Evolutionary conservation across 768 basidiomycete genomes (phyloP), one percentile per base, ranked within the genome.

Genomic region (Rhizopogon rudus): DNA sequence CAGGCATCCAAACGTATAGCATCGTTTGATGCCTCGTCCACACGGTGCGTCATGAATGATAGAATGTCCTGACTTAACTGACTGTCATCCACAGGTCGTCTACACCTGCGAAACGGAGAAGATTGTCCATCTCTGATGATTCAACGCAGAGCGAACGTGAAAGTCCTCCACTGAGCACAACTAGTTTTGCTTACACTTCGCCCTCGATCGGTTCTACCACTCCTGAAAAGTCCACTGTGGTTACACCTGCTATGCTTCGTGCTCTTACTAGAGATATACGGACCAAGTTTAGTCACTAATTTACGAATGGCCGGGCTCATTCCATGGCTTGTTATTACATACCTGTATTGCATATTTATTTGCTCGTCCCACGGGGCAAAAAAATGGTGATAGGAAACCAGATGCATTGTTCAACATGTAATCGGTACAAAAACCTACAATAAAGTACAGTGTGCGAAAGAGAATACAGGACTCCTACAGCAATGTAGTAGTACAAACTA

Each of bases 241-340:
- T 87, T 37, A 87, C 85, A 2, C 71, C 82, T 25, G 81, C 82
- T 14, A 88, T 88, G 86, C 65, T 88, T 48, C 81, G 83, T 37
- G 65, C 67, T 5, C 29, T 70, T 50, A 65, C 68, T 43, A 67
- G 57, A 37, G 63, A 71, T 41, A 58, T 70, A 42, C 66, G 69
- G 33, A 51, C 63, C 52, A 70, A 65, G 61, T 70, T 70, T 63
- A 63, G 70, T 16, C 13, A 37, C 13, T 37, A 37, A 20, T 20
- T 51, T 35, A 9, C 35, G 22, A 3, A 49, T 49, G 35, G 37
- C 5, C 9, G 14, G n/a, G 1, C 25, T 16, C 22, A 25, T 25
- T 25, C 28, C n/a, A 29, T 44, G 6, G 28, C 6, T n/a, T n/a
- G 20, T 33, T 48, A 48, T 48, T 48, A 20, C 46, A 48, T 48